Evolutionary conservation across 208 protist genomes (phyloP), one percentile per base, ranked within the genome.

Genomic region (Kentomonas sorsogonicus): DNA sequence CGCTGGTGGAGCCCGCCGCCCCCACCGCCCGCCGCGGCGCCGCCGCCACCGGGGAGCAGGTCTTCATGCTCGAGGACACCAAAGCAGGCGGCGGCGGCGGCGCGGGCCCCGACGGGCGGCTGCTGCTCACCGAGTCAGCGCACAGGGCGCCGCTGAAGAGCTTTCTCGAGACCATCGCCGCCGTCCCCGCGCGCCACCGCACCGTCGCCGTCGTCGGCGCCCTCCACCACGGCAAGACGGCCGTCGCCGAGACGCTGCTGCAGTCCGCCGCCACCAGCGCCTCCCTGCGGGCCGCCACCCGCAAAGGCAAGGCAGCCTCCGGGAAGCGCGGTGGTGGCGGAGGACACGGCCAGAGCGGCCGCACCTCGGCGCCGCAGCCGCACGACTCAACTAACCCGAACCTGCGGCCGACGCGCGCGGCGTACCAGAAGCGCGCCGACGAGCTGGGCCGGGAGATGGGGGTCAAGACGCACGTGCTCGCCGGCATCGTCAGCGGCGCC

Each of bases 181-280:
- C 53, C 26, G 60, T 85, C 25, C 85, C 96, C 9, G 55, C 79
- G 10, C 73, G 95, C 4, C 83, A 98, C 44, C 79, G 97, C 57
- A 99, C 97, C 67, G 75, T 99, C 10, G 89, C 72, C 15, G 27
- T 99, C 20, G 66, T 96, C 27, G 98, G 98, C 10, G 64, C 93
- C 22, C 64, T 99, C 30, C 95, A 98, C 53, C 95, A 98, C 67
- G 98, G 98, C 53, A 99, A 99, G 78, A 99, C 98, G 1, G 84
- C 89, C 0, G 65, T 99, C 23, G 69, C 99, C 48, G 86, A 98
- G 56, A 45, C 86, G 23, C 55, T 93, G 15, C 60, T 93, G 3
- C 16, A 38, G 11, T 4, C 44, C 7, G 44, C 13, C 44, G 23
- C 44, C 22, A 27, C 25, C 3, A 38, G 18, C 15, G 53, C n/a